Evolutionary conservation across 73 alveolate genomes (phyloP).

Genomic region (Paraurostyla sp.): DNA sequence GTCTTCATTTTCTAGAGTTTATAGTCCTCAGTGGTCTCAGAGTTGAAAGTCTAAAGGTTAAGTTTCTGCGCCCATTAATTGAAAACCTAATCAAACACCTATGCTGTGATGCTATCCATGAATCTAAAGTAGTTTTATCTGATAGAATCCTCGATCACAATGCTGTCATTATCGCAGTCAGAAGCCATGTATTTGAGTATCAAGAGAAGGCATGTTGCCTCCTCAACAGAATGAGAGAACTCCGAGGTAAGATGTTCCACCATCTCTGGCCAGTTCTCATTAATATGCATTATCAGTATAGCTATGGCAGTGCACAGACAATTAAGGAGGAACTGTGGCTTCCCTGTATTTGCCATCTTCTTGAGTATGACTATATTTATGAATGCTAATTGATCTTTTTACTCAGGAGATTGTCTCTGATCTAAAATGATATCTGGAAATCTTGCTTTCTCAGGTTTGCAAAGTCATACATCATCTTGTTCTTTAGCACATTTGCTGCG

Average conservation of each 20-base stretch:
- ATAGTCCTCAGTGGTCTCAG: background rate
- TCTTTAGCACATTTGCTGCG: conserved; percentile 51
- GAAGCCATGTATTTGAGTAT: conserved; percentile 56
- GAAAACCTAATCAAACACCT: conserved; percentile 38
- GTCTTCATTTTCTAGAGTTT: conserved; percentile 10
- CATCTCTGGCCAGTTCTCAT: conserved; percentile 33
- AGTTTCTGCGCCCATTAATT: conserved; percentile 51
- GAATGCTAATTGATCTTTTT: background rate
- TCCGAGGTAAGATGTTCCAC: conserved; percentile 10
- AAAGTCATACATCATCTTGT: conserved; percentile 64
- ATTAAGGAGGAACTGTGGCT: conserved; percentile 11
- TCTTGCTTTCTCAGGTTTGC: conserved; percentile 28
- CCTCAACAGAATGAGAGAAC: conserved; percentile 30
- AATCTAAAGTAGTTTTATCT: conserved; percentile 5
- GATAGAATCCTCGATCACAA: conserved; percentile 40
- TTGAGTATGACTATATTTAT: conserved; percentile 22
- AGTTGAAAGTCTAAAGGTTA: background rate
- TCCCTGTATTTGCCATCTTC: background rate
- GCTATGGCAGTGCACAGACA: conserved; percentile 50
- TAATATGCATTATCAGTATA: background rate
- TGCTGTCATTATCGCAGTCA: conserved; percentile 62
- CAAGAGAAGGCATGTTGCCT: background rate
- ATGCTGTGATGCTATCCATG: background rate
- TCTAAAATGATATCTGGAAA: background rate
- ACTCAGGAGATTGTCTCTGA: conserved; percentile 43